Evolutionary conservation across 2,329 filamentous ascomycete species (phyloP).

Genomic region (Penicillium sp.): DNA sequence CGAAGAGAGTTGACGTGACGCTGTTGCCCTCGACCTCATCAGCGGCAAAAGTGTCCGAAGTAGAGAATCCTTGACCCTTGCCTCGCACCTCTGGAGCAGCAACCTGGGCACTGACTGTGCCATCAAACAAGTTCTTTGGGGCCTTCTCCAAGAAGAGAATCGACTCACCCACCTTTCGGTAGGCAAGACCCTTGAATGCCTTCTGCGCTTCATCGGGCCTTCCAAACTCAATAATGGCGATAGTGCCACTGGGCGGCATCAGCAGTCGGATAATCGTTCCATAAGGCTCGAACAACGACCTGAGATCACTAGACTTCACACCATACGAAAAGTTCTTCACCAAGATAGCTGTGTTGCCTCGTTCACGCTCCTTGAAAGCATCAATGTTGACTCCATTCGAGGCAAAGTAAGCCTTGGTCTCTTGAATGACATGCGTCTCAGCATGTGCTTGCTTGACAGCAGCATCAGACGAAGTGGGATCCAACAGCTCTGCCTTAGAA

Average conservation of each 20-base stretch:
- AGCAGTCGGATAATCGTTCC: slow-evolving; percentile 78
- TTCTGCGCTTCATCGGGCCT: slow-evolving; percentile 76
- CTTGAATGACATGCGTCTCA: slow-evolving; percentile 93
- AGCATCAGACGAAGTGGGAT: slow-evolving; percentile 93
- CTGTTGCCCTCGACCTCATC: slow-evolving; percentile 39
- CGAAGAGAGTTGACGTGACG: slow-evolving; percentile 80
- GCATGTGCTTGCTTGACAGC: slow-evolving; percentile 96
- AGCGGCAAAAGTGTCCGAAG: slow-evolving; percentile 44
- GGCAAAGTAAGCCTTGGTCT: slow-evolving; percentile 88
- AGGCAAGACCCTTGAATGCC: slow-evolving; percentile 82
- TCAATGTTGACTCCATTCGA: slow-evolving; percentile 88
- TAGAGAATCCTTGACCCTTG: slow-evolving; percentile 43
- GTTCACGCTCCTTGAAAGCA: slow-evolving; percentile 80
- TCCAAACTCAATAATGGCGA: slow-evolving; percentile 87
- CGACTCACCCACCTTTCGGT: slow-evolving; percentile 86
- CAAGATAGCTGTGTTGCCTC: slow-evolving; percentile 82
- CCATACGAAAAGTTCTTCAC: slow-evolving; percentile 94
- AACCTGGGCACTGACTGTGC: slow-evolving; percentile 34
- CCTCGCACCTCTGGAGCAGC: slow-evolving; percentile 30
- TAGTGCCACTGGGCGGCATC: slow-evolving; percentile 90
- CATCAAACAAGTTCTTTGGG: slow-evolving; percentile 73
- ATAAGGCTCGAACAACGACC: slow-evolving; percentile 79
- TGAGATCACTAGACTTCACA: slow-evolving; percentile 75
- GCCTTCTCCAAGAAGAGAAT: slow-evolving; percentile 93
- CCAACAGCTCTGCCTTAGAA: slow-evolving; percentile 85